Evolutionary conservation across 352 stramenopile genomes (phyloP).

Genomic region (Thalassiosira exigua): DNA sequence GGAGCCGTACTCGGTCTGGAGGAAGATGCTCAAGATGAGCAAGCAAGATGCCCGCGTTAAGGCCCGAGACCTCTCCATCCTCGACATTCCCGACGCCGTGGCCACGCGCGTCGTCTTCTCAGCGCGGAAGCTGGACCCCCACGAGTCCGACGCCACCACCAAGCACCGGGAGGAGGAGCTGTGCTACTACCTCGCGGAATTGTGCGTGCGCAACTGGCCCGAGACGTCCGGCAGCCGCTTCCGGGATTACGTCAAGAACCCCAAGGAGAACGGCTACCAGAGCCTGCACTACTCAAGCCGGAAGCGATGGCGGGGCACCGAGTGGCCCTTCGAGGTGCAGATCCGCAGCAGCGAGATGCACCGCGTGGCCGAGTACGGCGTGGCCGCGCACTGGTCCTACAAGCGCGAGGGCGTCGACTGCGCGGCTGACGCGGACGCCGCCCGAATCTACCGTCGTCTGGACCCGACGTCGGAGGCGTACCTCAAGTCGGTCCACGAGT

Average conservation of each 20-base stretch:
- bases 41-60: conserved; percentile 18
- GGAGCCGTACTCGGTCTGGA: conserved; percentile 84
- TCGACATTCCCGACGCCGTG: conserved; percentile 81
- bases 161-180: conserved; percentile 68
- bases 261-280: conserved; percentile 88
- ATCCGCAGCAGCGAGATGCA: conserved; percentile 84
- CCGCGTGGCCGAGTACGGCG: conserved; percentile 82
- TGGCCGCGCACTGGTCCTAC: conserved; percentile 63
- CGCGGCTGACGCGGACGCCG: background rate
- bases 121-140: conserved; percentile 52
- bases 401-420: conserved; percentile 36
- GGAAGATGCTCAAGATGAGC: conserved; percentile 81
- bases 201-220: conserved; percentile 64
- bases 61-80: conserved; percentile 45
- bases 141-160: conserved; percentile 64
- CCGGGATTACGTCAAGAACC: conserved; percentile 87
- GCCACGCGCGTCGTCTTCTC: conserved; percentile 82
- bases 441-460: background rate
- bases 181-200: conserved; percentile 83
- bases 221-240: conserved; percentile 53
- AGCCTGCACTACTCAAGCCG: conserved; percentile 84
- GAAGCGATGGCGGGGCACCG: conserved; percentile 58
- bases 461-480: conserved; percentile 65
- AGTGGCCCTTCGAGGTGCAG: conserved; percentile 84
- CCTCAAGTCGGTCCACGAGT: conserved; percentile 65